Evolutionary conservation across 2,329 filamentous ascomycete species (phyloP).

Genomic region (Septoria petroselini): DNA sequence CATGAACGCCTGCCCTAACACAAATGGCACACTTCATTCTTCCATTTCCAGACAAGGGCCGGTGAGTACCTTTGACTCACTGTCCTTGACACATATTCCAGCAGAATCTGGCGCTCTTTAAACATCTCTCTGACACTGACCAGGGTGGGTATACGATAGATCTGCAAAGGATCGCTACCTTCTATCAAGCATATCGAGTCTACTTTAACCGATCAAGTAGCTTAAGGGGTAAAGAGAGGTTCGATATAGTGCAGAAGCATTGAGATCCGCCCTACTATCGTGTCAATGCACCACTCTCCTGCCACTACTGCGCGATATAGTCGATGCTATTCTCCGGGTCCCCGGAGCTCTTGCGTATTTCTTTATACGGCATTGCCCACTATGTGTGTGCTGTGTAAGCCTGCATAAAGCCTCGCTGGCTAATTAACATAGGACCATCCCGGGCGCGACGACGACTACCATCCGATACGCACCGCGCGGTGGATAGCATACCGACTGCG

Average conservation of each 20-base stretch:
- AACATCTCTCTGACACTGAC: conserved; percentile 12
- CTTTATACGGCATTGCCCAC: too few relatives aligned
- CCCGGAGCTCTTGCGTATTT: too few relatives aligned
- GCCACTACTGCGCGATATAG: conserved; percentile 28
- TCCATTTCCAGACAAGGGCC: conserved; percentile 26
- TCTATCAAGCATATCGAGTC: too few relatives aligned
- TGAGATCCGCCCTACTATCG: conserved; percentile 23
- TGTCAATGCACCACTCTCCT: conserved; percentile 30
- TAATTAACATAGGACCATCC: neutral
- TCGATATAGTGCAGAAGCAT: conserved; percentile 19
- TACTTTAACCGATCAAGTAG: conserved; percentile 31
- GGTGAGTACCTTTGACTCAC: conserved; percentile 9
- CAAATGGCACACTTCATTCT: conserved; percentile 25
- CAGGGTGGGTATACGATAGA: conserved; percentile 23
- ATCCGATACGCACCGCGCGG: conserved; percentile 24
- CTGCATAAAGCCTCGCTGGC: neutral
- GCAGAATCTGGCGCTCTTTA: conserved; percentile 18
- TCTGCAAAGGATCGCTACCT: conserved; percentile 17
- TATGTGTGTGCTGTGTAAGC: too few relatives aligned
- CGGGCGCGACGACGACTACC: conserved; percentile 6
- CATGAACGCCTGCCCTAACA: conserved; percentile 17
- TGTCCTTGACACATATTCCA: conserved; percentile 14
- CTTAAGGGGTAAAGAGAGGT: conserved; percentile 25
- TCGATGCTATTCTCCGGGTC: conserved; percentile 21
- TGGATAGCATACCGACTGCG: conserved; percentile 30